Conservation (phyloP, 306 rosid genomes). For the Gastrolobium villosum region DNA sequence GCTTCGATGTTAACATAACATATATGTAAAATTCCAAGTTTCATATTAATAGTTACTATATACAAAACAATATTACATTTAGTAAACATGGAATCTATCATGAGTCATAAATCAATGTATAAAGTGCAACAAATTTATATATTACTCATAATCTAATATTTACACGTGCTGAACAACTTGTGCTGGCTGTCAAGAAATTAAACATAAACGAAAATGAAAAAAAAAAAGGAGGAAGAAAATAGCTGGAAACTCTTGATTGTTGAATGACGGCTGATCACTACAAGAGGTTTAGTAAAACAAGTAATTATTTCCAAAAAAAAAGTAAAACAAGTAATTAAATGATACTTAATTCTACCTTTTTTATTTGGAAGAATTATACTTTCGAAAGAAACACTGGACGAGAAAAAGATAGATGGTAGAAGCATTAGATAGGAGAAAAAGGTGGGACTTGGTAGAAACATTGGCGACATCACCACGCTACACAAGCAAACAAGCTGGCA, state of each 20-base stretch:
- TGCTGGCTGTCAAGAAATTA: neutral
- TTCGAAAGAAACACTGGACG: neutral
- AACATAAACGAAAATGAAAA: neutral
- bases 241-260: conserved; percentile 29
- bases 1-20: too few relatives aligned
- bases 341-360: neutral
- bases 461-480: conserved; percentile 63
- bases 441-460: conserved; percentile 45
- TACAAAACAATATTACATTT: neutral
- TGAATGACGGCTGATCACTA: conserved; percentile 2
- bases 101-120: neutral
- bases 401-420: neutral
- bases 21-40: neutral
- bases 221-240: neutral
- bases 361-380: neutral
- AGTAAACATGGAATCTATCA: neutral
- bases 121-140: neutral
- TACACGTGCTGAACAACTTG: neutral
- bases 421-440: conserved; percentile 31
- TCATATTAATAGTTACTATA: neutral
- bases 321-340: conserved; percentile 35
- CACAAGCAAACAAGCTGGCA: conserved; percentile 67
- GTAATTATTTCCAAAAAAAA: too few relatives aligned
- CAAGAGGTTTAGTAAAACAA: conserved; percentile 22
- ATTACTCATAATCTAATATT: neutral